A percentile compares a stretch with the other conserved stretches of the same genome.
Evolutionary conservation across 176 grass and related monocot genomes (phyloP).

Genomic region (Bolboschoenus planiculmis): DNA sequence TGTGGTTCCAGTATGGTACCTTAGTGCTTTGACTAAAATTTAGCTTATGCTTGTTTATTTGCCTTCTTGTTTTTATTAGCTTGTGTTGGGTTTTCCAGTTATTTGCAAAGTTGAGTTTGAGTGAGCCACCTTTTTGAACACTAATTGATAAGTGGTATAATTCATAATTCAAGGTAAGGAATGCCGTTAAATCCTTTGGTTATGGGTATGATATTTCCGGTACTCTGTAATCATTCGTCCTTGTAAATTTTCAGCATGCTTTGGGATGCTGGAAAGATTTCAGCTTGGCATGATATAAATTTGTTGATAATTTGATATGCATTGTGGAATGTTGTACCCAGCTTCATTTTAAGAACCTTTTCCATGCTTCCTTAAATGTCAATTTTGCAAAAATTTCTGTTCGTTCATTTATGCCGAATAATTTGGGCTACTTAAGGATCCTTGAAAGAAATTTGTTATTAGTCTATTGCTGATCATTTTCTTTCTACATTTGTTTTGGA

Average conservation of each 20-base stretch:
- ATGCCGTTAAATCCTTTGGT: not conserved
- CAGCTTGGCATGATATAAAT: not conserved
- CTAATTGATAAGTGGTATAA: not conserved
- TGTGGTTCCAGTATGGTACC: too few species aligned
- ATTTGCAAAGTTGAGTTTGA: not conserved
- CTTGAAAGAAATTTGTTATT: constrained; percentile 4
- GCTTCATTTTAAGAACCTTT: not conserved
- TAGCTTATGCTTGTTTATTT: not conserved
- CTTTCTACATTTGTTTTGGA: constrained; percentile 14
- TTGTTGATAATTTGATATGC: not conserved
- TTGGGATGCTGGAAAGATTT: not conserved
- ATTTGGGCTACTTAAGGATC: not conserved
- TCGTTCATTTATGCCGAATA: not conserved
- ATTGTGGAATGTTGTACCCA: not conserved
- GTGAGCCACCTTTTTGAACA: not conserved
- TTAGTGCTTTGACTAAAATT: too few species aligned
- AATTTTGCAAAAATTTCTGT: not conserved
- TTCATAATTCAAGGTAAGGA: not conserved
- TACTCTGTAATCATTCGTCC: not conserved
- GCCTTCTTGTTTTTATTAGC: not conserved
- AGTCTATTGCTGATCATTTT: not conserved
- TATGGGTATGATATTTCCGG: not conserved
- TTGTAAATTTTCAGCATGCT: not conserved
- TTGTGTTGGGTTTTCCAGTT: not conserved
- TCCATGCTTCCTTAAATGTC: not conserved